These are phyloP conservation scores for Fusarium staphyleae DNA, from an alignment of 2,329 filamentous ascomycete species.

Conservation along the genomic window DNA sequence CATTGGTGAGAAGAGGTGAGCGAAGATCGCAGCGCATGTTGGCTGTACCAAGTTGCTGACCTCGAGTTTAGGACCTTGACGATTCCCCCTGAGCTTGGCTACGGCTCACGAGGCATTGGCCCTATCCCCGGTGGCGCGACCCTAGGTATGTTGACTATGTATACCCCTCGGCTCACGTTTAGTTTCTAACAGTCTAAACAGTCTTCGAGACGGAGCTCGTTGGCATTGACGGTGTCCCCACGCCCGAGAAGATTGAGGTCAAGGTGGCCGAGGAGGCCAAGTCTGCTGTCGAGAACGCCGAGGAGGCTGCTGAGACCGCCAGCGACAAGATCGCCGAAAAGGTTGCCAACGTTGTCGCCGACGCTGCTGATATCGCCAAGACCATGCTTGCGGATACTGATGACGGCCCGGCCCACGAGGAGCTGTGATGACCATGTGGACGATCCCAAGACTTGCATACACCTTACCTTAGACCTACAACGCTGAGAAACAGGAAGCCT, in stretches of 20 bases:
- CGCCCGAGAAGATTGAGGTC: constrained; percentile 47
- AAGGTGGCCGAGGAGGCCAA: constrained; percentile 40
- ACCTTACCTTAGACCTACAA: constrained; percentile 11
- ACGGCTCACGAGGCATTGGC: constrained; percentile 77
- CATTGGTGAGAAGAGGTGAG: constrained; percentile 83
- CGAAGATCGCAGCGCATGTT: constrained; percentile 10
- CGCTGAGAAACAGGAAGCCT: constrained; percentile 2
- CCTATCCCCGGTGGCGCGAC: constrained; percentile 86
- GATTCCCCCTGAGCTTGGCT: constrained; percentile 86
- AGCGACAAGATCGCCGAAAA: constrained; percentile 53
- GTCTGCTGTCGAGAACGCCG: constrained; percentile 35
- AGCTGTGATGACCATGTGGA: constrained; percentile 54
- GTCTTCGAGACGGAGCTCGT: constrained; percentile 94
- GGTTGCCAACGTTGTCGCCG: constrained; percentile 54
- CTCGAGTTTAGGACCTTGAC: constrained; percentile 69
- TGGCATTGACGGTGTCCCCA: constrained; percentile 75
- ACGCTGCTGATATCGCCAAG: constrained; percentile 61
- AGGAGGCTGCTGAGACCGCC: constrained; percentile 48
- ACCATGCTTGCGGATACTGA: constrained; percentile 62
- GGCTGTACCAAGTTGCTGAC: constrained; percentile 15
- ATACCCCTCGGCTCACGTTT: constrained; percentile 16
- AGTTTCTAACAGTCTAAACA: constrained; percentile 44
- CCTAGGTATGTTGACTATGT: constrained; percentile 61
- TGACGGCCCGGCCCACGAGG: constrained; percentile 64
- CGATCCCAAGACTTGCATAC: constrained; percentile 20